Base-by-base conservation (phyloP, 1,139 yeast species). In the Meyerozyma guilliermondii region DNA sequence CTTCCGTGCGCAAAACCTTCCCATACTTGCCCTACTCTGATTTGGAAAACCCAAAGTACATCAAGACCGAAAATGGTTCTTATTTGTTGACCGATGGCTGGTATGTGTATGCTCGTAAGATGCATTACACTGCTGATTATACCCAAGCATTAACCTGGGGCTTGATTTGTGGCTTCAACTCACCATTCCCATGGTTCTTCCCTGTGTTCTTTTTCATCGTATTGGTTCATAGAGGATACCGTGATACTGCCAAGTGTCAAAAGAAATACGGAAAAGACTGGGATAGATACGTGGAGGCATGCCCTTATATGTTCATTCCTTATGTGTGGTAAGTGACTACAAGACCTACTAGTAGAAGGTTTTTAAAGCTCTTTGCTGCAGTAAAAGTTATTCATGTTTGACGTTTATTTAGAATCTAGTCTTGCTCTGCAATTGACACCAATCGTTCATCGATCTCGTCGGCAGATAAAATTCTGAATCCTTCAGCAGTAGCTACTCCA, bases 161-260 rank as follows among this genome's bases (percentile, higher is more conserved):
- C 8, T 72, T 92, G 49, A 78, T 83, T 50, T 88, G 97, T 64
- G 98, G 98, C 1, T 81, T 83, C 62, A 74, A 71, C 35, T 86
- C 96, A 5, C 87, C 92, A 41, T 80, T 92, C 71, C 96, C 97
- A 38, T 92, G 96, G 92, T 92, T 92, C 68, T 92, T 86, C 80
- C 98, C 98, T 2, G 68, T 74, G 30, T 92, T 92, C 71, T 92
- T 89, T 78, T 78, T 89, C 49, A 71, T 83, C 54, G 96, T 89
- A 49, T 79, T 92, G 61, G 65, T 84, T 41, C 98, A 92, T 65
- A 83, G 98, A 65, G 89, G 95, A 31, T 63, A 71, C 50, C 83
- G 98, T 67, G 98, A 92, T 67, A 78, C 82, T 51, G 76, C 80
- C 52, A 88, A 92, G 65, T 88, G 97, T 65, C 77, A 74, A 53